These are phyloP conservation scores for Diutina mesorugosa DNA, from an alignment of 1,139 yeast species.

Conservation along the genomic window DNA sequence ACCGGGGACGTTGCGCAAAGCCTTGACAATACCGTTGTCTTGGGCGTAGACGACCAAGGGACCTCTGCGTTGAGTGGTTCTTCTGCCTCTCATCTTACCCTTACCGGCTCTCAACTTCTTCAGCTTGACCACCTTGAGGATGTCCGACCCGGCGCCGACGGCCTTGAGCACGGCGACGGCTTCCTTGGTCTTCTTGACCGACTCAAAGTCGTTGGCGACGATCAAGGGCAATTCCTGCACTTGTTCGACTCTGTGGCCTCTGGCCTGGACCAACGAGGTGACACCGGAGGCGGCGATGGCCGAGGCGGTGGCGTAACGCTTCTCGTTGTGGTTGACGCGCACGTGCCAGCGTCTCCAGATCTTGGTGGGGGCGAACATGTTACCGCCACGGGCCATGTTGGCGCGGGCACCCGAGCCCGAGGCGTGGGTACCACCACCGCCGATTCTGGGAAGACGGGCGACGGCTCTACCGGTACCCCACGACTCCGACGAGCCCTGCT, in stretches of 20 bases:
- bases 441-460: constrained; percentile 99
- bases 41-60: constrained; percentile 97
- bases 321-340: constrained; percentile 99
- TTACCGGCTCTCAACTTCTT: constrained; percentile 99
- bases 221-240: constrained; percentile 98
- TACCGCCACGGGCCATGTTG: constrained; percentile 99
- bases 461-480: constrained; percentile 99
- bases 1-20: constrained; percentile 99
- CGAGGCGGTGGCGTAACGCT: constrained; percentile 99
- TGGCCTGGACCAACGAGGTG: constrained; percentile 96
- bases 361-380: constrained; percentile 99
- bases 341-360: constrained; percentile 99
- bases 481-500: constrained; percentile 99
- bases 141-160: constrained; percentile 97
- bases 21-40: constrained; percentile 97
- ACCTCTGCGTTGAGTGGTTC: constrained; percentile 99
- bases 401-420: constrained; percentile 99
- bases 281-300: constrained; percentile 99
- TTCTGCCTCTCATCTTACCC: constrained; percentile 99
- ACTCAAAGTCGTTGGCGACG: constrained; percentile 87
- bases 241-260: constrained; percentile 99
- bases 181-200: constrained; percentile 93
- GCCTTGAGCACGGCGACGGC: constrained; percentile 98
- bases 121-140: constrained; percentile 95
- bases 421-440: constrained; percentile 99